Conservation (phyloP, 768 basidiomycete genomes). For the Leccinellum luteum region DNA sequence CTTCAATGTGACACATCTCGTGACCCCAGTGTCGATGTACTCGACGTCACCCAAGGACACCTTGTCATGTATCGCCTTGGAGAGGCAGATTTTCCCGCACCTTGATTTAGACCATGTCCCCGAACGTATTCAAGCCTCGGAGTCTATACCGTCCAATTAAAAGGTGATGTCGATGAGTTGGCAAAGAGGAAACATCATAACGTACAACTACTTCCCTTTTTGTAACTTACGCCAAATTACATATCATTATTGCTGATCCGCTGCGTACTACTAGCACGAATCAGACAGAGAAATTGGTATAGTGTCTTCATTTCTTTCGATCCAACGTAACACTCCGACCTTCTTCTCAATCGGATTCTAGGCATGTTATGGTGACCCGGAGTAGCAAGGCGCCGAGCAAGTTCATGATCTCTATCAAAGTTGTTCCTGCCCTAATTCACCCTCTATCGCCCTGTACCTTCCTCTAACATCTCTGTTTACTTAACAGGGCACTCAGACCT, state of each 20-base stretch:
- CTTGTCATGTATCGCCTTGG: slow-evolving; percentile 21
- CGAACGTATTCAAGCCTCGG: slow-evolving; percentile 33
- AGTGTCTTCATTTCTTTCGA: background rate
- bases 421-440: no score
- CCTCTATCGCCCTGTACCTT: no score
- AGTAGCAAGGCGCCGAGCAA: no score
- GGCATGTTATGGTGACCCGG: no score
- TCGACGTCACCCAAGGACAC: slow-evolving; percentile 14
- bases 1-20: slow-evolving; percentile 23
- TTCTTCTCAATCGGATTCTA: no score
- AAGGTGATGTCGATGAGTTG: slow-evolving; percentile 7
- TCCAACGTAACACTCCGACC: no score
- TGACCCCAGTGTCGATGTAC: slow-evolving; percentile 31
- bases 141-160: slow-evolving; percentile 24
- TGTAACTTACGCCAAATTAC: background rate
- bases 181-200: background rate
- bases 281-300: background rate
- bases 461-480: no score
- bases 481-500: no score
- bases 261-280: background rate
- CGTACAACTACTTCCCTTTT: background rate
- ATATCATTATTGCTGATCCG: background rate
- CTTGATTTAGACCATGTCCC: slow-evolving; percentile 38
- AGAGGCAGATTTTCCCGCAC: slow-evolving; percentile 33
- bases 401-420: no score